Percentiles rank a stretch among this genome's conserved stretches.
These are phyloP conservation scores for Eutrema heterophyllum DNA, from an alignment of 345 rosid species.

Conservation along the genomic window DNA sequence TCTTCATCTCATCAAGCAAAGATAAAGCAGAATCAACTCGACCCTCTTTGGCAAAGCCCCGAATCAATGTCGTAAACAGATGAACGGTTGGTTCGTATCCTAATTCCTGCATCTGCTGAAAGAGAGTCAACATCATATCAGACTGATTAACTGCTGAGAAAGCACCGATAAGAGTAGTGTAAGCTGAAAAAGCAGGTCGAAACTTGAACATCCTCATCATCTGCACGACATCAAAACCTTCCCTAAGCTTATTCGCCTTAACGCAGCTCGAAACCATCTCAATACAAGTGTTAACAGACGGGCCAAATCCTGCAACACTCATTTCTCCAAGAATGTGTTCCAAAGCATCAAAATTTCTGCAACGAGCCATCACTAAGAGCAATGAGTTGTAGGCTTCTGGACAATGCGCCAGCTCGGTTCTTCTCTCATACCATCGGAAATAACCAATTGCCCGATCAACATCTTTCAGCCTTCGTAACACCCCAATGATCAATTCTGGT, in stretches of 20 bases:
- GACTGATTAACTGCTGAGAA: conserved; percentile 53
- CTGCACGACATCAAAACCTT: conserved; percentile 71
- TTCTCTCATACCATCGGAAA: conserved; percentile 77
- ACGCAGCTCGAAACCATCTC: conserved; percentile 64
- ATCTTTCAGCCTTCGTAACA: conserved; percentile 62
- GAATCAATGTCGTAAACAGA: conserved; percentile 82
- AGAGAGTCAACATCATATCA: conserved; percentile 69
- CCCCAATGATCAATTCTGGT: conserved; percentile 58
- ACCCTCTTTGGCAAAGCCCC: conserved; percentile 77
- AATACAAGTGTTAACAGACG: conserved; percentile 43
- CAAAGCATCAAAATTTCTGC: conserved; percentile 45
- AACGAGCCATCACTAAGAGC: conserved; percentile 64
- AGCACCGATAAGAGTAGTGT: conserved; percentile 86
- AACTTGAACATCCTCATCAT: conserved; percentile 87
- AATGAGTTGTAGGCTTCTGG: conserved; percentile 81
- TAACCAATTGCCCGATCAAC: conserved; percentile 50
- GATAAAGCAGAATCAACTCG: conserved; percentile 78
- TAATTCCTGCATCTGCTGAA: conserved; percentile 90
- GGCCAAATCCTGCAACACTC: conserved; percentile 85
- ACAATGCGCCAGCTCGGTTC: conserved; percentile 48
- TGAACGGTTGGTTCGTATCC: conserved; percentile 86
- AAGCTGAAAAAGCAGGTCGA: conserved; percentile 90
- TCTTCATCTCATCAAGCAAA: conserved; percentile 89
- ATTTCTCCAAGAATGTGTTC: conserved; percentile 82
- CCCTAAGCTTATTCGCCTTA: conserved; percentile 54